Evolutionary conservation across 202 grass and related monocot genomes (phyloP), one percentile per base, ranked within the genome.

Genomic region (Miscanthus sacchariflorus): DNA sequence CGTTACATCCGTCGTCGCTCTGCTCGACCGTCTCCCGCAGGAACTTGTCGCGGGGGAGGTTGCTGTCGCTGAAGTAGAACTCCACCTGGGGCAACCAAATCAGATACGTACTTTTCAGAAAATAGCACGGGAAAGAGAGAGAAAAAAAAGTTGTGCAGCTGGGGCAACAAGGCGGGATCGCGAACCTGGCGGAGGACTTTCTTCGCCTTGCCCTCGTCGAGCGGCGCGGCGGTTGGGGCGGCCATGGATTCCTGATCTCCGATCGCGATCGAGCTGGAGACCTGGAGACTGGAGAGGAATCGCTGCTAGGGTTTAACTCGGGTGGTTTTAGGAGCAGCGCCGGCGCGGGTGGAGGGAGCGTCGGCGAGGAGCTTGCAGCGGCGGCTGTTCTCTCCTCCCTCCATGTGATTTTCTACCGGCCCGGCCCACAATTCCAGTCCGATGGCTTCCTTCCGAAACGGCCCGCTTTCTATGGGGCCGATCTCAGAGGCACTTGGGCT

Each of bases 61-160:
- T 98, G 80, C 93, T 95, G 23, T 98, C 92, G 74, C 95, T 91
- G 68, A 98, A 93, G 78, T 98, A 98, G 49, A 98, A 95, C 76
- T 98, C 93, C 52, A 95, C 95, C 95, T 98, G 61, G 4, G 10
- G 15, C 24, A 87, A 61, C 21, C 17, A 42, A 52, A 19, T 25
- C 49, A 67, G 59, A 38, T 11, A 11, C 52, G 52, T 21, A 21
- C 5, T 11, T 17, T 30, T 67, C 70, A 64, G 77, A 70, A 42
- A 86, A 49, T 61, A 21, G n/a, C 6, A 54, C 23, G 28, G 13
- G 33, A 6, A 79, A 2, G 0, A 0, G 4, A 0, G 0, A 27
- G 28, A 30, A 68, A 17, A 79, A 63, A 48, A 48, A 6, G 49
- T 5, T n/a, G 58, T 42, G 40, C 24, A 13, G 9, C 21, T 17